Evolutionary conservation across 2,329 filamentous ascomycete species (phyloP), one percentile per base, ranked within the genome.

Genomic region (Pleochaeta shiraiana): DNA sequence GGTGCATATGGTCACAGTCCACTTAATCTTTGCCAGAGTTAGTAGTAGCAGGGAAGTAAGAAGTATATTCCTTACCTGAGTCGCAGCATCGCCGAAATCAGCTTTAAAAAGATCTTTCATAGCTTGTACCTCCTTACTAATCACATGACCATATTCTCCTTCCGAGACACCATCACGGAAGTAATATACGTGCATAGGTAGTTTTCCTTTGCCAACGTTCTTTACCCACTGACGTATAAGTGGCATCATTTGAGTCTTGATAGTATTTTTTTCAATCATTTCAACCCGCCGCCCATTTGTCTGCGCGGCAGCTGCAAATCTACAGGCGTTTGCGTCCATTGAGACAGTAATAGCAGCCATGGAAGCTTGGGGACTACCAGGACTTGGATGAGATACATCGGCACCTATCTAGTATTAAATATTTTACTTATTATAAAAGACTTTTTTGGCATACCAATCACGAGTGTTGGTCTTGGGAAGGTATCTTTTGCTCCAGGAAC

Each of bases 121-220:
- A 68, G 86, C 80, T 0, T 62, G 63, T 26, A 97, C 80, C 72
- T 98, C 93, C n/a, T 84, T 77, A 1, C 88, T 78, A 11, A 98
- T 76, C 0, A 98, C 86, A 30, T 90, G 83, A 0, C 80, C 75
- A 70, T 93, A 96, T 72, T 97, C 87, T 0, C 88, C 88, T 70
- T 95, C 90, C 0, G 86, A 86, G 0, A 97, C 90, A 69, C 93
- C 93, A 70, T 98, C 93, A 21, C 93, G 88, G 74, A 97, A 87
- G 75, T 95, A 97, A 69, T 95, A 88, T 65, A 98, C 79, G 43
- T 91, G 84, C n/a, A 80, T 69, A 0, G 92, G 91, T 0, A 72
- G 66, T 30, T 73, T 73, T n/a, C 81, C 79, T 1, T 76, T 74
- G 24, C 79, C 79, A 63, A 81, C 76, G 1, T 75, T 79, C 19